Conservation (phyloP, 169 alveolate genomes). For the Babesia divergens region DNA sequence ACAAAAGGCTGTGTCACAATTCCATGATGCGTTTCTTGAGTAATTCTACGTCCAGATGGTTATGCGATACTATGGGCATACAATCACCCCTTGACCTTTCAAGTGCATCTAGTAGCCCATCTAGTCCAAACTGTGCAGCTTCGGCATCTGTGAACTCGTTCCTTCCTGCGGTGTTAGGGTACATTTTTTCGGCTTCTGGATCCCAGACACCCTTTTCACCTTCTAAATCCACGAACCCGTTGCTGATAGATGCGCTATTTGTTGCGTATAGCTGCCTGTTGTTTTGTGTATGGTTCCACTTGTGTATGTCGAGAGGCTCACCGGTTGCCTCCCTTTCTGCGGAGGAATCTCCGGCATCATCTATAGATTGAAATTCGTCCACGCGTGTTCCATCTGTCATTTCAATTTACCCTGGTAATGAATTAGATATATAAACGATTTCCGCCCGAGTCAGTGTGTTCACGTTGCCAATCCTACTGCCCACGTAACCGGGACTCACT, state of each 20-base stretch:
- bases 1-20: neutral
- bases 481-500: no score
- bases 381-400: no score
- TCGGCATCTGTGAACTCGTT: conserved; percentile 1
- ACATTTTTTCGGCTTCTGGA: neutral
- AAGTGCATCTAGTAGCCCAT: conserved; percentile 43
- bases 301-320: no score
- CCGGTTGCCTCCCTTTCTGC: neutral
- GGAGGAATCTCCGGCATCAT: neutral
- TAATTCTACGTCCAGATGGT: conserved; percentile 16
- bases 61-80: conserved; percentile 36
- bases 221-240: neutral
- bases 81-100: neutral
- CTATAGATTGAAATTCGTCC: neutral
- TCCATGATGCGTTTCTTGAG: conserved; percentile 10
- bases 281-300: no score
- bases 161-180: neutral
- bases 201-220: neutral
- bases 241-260: no score
- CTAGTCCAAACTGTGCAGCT: conserved; percentile 22
- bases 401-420: no score
- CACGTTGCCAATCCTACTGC: no score
- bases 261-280: no score
- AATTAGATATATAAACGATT: no score
- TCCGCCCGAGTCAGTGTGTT: no score